Percentiles rank a stretch among this genome's conserved stretches.
Evolutionary conservation across 495 filamentous ascomycete genomes (phyloP).

Genomic region (Pyrenula massariospora): DNA sequence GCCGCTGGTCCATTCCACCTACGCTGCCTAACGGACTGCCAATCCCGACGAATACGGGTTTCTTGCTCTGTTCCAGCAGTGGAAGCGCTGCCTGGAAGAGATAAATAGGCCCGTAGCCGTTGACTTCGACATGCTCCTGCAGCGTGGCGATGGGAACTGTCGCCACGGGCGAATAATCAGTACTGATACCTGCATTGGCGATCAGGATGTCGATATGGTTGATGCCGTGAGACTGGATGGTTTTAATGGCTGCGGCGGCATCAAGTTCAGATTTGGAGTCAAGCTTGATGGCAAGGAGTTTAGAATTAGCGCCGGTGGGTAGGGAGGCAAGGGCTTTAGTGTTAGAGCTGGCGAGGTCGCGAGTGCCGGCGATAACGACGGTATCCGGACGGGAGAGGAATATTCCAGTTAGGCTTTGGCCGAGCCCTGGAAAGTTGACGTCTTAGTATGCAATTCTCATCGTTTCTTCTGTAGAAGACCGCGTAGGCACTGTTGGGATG

Average conservation of each 20-base stretch:
- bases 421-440: constrained; percentile 22
- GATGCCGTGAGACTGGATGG: constrained; percentile 19
- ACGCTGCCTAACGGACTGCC: constrained; percentile 9
- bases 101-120: constrained; percentile 19
- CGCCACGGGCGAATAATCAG: constrained; percentile 7
- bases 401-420: constrained; percentile 22
- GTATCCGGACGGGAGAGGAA: constrained; percentile 30
- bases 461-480: background rate
- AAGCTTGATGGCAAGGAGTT: constrained; percentile 27
- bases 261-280: constrained; percentile 20
- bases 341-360: constrained; percentile 18
- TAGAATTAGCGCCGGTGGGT: constrained; percentile 18
- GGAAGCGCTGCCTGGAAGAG: constrained; percentile 27
- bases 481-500: background rate
- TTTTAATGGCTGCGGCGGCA: constrained; percentile 14
- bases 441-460: background rate
- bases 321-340: constrained; percentile 14
- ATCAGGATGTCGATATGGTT: constrained; percentile 34
- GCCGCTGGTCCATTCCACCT: constrained; percentile 6
- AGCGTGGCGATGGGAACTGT: constrained; percentile 16
- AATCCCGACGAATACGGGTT: constrained; percentile 25
- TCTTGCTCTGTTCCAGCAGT: constrained; percentile 19
- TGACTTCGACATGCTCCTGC: constrained; percentile 24
- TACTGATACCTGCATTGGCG: constrained; percentile 33
- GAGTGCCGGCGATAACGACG: constrained; percentile 35